Evolutionary conservation across 1,284 basidiomycete species (phyloP), one percentile per base, ranked within the genome.

Genomic region (Pseudozyma pruni): DNA sequence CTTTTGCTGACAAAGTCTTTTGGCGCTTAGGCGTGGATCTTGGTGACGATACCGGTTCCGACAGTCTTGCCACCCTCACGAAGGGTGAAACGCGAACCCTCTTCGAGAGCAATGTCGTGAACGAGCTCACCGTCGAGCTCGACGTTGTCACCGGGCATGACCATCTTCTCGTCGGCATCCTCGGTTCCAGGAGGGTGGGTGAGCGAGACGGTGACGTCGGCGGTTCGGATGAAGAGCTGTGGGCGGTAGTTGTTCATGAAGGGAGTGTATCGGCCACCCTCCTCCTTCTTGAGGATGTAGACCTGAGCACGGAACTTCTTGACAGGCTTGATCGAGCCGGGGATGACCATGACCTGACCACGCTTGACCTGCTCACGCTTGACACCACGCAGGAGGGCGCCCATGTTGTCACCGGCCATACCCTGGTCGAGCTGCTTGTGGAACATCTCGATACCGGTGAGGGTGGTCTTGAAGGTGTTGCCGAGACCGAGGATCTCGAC

Each of bases 401-500:
- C 96, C 93, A 98, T 98, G 87, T 98, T 98, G 86, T 99, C 96
- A 82, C 96, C 96, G 74, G 96, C 95, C 85, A 98, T 93, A 70
- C 93, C 95, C 63, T 94, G 89, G 55, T 98, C 96, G 66, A 99
- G 89, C 86, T 99, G 96, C 87, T 97, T 98, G 88, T 97, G 94
- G 90, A 98, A 98, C 92, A 97, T 98, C 85, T 98, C 95, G 81
- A 98, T 94, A 76, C 94, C 94, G 75, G 94, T 99, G 58, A 99
- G 86, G 31, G 91, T 95, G 13, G 95, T 96, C 88, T 96, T 98
- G 84, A 93, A 85, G 62, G 86, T 86, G 54, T 86, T 85, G 60
- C 94, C 95, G 61, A 93, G 86, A 76, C 96, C 96, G 75, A 99
- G 84, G 69, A 99, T 88, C 86, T 98, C 95, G 43, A 98, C 88